Evolutionary conservation across 768 basidiomycete species (phyloP).

Genomic region (Grammothele lineata): DNA sequence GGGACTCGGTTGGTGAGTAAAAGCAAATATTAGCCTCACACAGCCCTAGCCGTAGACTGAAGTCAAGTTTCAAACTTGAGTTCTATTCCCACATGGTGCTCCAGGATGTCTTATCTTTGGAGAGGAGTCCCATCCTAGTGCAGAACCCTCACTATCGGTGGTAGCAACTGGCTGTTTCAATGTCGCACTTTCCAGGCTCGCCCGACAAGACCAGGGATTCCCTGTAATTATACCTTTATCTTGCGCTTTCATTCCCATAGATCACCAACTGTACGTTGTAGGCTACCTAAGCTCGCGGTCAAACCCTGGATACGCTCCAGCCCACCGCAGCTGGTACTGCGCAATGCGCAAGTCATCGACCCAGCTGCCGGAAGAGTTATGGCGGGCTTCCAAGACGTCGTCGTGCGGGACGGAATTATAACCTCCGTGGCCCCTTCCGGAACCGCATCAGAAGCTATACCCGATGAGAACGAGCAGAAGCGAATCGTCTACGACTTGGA

Average conservation of each 20-base stretch:
- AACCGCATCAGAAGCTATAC: not conserved
- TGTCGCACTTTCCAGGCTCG: too few species aligned
- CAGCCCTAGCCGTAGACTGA: too few species aligned
- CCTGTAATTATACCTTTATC: conserved; percentile 5
- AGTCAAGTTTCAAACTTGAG: too few species aligned
- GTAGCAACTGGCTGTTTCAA: too few species aligned
- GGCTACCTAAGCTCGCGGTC: conserved; percentile 28
- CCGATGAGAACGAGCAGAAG: not conserved
- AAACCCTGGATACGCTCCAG: conserved; percentile 33
- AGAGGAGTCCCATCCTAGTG: too few species aligned
- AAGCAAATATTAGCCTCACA: too few species aligned
- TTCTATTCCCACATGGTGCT: too few species aligned
- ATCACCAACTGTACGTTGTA: not conserved
- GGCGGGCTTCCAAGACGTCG: conserved; percentile 23
- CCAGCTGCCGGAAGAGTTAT: conserved; percentile 24
- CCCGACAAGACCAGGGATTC: conserved; percentile 18
- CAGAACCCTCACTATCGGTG: too few species aligned
- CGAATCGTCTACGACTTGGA: conserved; percentile 27
- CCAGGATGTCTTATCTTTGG: too few species aligned
- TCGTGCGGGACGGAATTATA: conserved; percentile 28
- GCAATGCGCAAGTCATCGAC: conserved; percentile 32
- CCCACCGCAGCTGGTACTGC: conserved; percentile 25
- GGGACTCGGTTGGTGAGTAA: too few species aligned
- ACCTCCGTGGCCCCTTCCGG: conserved; percentile 15
- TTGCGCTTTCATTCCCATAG: not conserved